These are phyloP conservation scores for Solanum lignicaule DNA, from an alignment of 257 asterid genomes.

Conservation along the genomic window DNA sequence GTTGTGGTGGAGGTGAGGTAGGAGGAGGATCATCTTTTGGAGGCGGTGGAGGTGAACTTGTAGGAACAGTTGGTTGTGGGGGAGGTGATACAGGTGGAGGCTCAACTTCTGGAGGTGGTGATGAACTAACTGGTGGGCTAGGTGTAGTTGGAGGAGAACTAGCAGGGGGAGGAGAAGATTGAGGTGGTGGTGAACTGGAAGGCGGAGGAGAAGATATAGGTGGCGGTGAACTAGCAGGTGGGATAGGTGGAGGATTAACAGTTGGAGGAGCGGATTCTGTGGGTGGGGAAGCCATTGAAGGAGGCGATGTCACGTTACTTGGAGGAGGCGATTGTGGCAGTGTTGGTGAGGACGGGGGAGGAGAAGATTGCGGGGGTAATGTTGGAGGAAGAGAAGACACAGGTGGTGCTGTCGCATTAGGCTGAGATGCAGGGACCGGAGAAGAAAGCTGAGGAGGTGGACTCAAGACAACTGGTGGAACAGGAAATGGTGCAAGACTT, in stretches of 20 bases:
- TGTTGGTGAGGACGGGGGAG: neutral
- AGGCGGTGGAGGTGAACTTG: conserved; percentile 23
- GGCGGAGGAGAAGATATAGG: conserved; percentile 3
- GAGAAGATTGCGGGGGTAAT: neutral
- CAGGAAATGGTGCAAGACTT: conserved; percentile 13
- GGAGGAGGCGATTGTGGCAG: neutral
- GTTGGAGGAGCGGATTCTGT: conserved; percentile 15
- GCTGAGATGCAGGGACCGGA: neutral
- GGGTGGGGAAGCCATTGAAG: conserved; percentile 15
- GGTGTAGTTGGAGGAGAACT: conserved; percentile 9
- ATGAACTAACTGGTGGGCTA: conserved; percentile 2
- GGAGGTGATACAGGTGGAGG: neutral
- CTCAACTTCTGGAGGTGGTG: neutral
- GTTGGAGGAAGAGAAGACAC: neutral
- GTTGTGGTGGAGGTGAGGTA: conserved; percentile 13
- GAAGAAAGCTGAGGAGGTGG: conserved; percentile 10
- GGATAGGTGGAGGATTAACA: neutral
- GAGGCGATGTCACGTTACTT: conserved; percentile 1
- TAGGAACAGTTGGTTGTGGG: conserved; percentile 24
- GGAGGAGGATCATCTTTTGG: conserved; percentile 8
- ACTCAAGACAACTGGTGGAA: conserved; percentile 9
- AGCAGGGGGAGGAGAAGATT: neutral
- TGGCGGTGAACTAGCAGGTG: conserved; percentile 2
- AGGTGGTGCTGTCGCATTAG: conserved; percentile 1
- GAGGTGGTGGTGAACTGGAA: conserved; percentile 5